Conservation (phyloP, 306 rosid genomes). For the Fagus crenata region DNA sequence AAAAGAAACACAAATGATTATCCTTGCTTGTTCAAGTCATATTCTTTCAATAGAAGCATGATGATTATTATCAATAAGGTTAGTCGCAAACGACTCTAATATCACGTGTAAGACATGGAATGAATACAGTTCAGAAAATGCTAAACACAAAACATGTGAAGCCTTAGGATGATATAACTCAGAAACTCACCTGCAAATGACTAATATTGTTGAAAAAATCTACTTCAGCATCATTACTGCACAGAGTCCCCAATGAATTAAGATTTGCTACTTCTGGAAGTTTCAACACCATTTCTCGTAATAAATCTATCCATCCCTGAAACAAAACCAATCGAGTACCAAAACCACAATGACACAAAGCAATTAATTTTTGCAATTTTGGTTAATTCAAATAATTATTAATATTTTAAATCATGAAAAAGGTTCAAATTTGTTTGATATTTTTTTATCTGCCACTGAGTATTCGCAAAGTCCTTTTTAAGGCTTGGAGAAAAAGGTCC, state of each 20-base stretch:
- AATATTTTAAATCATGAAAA: background rate
- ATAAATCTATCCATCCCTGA: slow-evolving; percentile 86
- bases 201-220: slow-evolving; percentile 74
- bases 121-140: background rate
- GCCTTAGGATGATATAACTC: background rate
- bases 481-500: too few relatives aligned
- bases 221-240: slow-evolving; percentile 62
- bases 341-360: slow-evolving; percentile 23
- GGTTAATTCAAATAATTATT: background rate
- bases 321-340: slow-evolving; percentile 29
- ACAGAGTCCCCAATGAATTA: slow-evolving; percentile 51
- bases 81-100: too few relatives aligned
- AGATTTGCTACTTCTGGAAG: slow-evolving; percentile 70
- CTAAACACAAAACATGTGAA: background rate
- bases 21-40: background rate
- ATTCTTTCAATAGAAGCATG: background rate
- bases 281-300: slow-evolving; percentile 77
- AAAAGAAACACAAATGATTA: background rate
- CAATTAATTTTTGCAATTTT: background rate
- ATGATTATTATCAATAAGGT: background rate
- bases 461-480: too few relatives aligned
- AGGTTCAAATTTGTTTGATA: background rate
- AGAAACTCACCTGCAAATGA: slow-evolving; percentile 63
- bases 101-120: background rate
- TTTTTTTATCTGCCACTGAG: background rate